Percentiles rank a stretch among this genome's conserved stretches.
These are phyloP conservation scores for Besnoitia besnoiti DNA, from an alignment of 169 alveolate species.

Conservation along the genomic window DNA sequence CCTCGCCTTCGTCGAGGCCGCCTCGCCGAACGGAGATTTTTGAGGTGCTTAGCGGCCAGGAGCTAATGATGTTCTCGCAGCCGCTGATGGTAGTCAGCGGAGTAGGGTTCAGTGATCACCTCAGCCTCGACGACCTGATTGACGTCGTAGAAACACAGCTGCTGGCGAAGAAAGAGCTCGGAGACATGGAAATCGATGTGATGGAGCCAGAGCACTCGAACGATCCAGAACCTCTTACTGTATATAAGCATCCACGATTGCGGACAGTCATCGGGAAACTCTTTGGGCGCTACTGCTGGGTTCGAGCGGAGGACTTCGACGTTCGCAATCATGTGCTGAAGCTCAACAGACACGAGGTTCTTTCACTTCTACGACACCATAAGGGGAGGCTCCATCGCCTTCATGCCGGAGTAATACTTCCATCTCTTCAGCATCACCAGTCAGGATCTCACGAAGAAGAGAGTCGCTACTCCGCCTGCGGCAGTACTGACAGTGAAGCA, in stretches of 20 bases:
- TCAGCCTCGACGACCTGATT: background rate
- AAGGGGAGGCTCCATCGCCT: background rate
- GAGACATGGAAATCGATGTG: background rate
- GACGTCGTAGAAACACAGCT: constrained; percentile 7
- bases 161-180: background rate
- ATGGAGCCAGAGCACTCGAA: background rate
- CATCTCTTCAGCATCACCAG: background rate
- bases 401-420: background rate
- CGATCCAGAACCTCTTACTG: constrained; percentile 35
- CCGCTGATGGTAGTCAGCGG: constrained; percentile 38
- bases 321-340: constrained; percentile 50
- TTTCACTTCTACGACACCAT: background rate
- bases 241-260: constrained; percentile 56
- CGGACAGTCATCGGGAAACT: constrained; percentile 42
- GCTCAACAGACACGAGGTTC: constrained; percentile 19
- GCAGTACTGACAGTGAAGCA: background rate
- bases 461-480: background rate
- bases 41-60: constrained; percentile 8
- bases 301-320: constrained; percentile 44
- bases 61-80: constrained; percentile 28
- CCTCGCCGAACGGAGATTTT: constrained; percentile 11
- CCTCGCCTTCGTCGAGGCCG: background rate
- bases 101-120: constrained; percentile 9
- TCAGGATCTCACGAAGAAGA: background rate
- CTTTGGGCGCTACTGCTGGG: constrained; percentile 66